phyloP scores from a whole-genome alignment of 2,329 filamentous ascomycete genomes.

The Neofusicoccum kwambonambiense region DNA sequence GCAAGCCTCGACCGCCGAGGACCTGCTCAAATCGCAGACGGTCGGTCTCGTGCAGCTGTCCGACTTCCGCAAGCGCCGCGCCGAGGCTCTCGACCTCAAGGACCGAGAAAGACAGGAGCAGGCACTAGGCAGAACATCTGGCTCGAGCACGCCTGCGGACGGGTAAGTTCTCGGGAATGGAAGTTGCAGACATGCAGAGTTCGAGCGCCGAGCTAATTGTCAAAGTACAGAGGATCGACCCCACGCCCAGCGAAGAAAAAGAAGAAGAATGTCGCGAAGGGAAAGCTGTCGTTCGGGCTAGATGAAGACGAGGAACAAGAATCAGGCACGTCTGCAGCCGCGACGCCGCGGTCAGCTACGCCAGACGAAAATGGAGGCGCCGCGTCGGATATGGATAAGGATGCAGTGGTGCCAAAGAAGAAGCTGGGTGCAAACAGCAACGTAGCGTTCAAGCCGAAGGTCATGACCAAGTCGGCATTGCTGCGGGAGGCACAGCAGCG shows the following conservation, averaged over 20 bases:
- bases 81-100: conserved; percentile 88
- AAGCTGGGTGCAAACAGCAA: conserved; percentile 61
- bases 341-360: conserved; percentile 39
- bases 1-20: conserved; percentile 73
- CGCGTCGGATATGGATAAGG: conserved; percentile 29
- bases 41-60: conserved; percentile 89
- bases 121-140: conserved; percentile 49
- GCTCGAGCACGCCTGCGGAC: conserved; percentile 55
- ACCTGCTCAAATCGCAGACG: conserved; percentile 79
- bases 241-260: conserved; percentile 55
- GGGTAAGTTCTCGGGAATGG: conserved; percentile 50
- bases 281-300: conserved; percentile 66
- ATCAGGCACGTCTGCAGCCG: conserved; percentile 42
- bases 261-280: conserved; percentile 59
- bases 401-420: conserved; percentile 46
- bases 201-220: conserved; percentile 48
- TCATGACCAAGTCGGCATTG: conserved; percentile 71
- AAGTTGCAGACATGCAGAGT: not conserved
- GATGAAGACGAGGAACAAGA: conserved; percentile 62
- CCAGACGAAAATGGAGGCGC: conserved; percentile 28
- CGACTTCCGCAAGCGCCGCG: conserved; percentile 93
- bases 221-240: conserved; percentile 57
- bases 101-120: conserved; percentile 74
- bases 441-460: conserved; percentile 66
- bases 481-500: conserved; percentile 76